Percentiles rank a stretch among this genome's conserved stretches.
These are phyloP conservation scores for Kernera saxatilis DNA, from an alignment of 345 rosid species.

Conservation along the genomic window DNA sequence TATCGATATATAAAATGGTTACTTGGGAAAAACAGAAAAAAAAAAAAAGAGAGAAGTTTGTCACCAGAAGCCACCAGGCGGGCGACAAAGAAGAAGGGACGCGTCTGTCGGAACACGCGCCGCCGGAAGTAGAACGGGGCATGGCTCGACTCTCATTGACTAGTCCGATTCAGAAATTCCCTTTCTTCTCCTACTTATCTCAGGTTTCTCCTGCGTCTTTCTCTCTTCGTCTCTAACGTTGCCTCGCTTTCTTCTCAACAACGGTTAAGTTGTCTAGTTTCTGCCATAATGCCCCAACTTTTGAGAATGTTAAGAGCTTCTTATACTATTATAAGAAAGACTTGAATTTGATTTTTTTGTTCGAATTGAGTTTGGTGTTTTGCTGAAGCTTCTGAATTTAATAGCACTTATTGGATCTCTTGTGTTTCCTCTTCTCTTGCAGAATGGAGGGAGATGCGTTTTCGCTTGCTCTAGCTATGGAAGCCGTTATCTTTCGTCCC, in stretches of 20 bases:
- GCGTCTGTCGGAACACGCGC: constrained; percentile 7
- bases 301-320: background rate
- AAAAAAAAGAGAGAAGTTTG: background rate
- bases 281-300: background rate
- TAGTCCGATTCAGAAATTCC: constrained; percentile 10
- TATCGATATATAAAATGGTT: too few relatives aligned
- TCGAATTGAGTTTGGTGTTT: background rate
- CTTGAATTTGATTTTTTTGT: too few relatives aligned
- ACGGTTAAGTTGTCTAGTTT: background rate
- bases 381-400: background rate
- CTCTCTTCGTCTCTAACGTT: background rate
- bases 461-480: constrained; percentile 27
- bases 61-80: background rate
- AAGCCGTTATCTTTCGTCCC: constrained; percentile 35
- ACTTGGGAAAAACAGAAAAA: background rate
- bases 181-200: constrained; percentile 13
- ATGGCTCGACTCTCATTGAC: constrained; percentile 23
- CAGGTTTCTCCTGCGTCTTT: constrained; percentile 13
- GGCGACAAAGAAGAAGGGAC: constrained; percentile 6
- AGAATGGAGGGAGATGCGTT: constrained; percentile 28
- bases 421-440: background rate
- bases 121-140: background rate
- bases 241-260: background rate
- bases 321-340: background rate
- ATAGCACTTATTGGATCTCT: background rate